Evolutionary conservation across 2,329 filamentous ascomycete species (phyloP).

Genomic region (Rhynchosporium agropyri): DNA sequence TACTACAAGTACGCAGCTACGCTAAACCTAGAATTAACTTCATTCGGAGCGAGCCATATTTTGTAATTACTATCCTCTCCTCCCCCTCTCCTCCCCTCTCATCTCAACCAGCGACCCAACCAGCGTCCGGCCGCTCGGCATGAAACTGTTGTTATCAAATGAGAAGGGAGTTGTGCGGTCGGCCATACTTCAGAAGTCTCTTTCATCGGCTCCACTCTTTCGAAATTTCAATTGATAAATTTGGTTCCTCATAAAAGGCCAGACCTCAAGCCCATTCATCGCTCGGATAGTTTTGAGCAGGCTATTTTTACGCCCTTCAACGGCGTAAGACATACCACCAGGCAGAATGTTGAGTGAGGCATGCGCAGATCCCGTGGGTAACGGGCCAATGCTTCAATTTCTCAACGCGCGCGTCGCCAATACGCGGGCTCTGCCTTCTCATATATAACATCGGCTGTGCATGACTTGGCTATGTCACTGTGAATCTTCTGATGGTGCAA

Average conservation of each 20-base stretch:
- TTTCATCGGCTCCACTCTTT: conserved; percentile 18
- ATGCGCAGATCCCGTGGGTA: not conserved
- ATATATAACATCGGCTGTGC: not conserved
- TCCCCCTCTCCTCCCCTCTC: not conserved
- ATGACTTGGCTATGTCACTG: conserved; percentile 22
- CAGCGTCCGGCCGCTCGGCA: not conserved
- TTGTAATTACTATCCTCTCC: too few species aligned
- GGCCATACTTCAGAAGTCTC: conserved; percentile 9
- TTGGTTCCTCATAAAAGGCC: not conserved
- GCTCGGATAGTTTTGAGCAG: too few species aligned
- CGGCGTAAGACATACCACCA: not conserved
- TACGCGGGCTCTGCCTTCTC: conserved; percentile 22
- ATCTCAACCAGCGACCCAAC: not conserved
- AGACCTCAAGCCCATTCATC: not conserved
- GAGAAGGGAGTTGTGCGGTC: not conserved
- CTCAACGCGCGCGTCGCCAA: not conserved
- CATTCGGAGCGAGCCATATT: conserved; percentile 6
- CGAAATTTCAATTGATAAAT: not conserved
- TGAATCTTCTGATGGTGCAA: conserved; percentile 21
- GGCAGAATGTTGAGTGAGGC: too few species aligned
- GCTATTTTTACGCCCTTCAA: not conserved
- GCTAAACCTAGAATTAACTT: conserved; percentile 34
- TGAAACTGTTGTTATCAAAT: not conserved
- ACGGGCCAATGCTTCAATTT: conserved; percentile 13
- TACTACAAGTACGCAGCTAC: not conserved